These are phyloP conservation scores for Lipomyces chichibuensis DNA, from an alignment of 805 yeast species.

Conservation along the genomic window DNA sequence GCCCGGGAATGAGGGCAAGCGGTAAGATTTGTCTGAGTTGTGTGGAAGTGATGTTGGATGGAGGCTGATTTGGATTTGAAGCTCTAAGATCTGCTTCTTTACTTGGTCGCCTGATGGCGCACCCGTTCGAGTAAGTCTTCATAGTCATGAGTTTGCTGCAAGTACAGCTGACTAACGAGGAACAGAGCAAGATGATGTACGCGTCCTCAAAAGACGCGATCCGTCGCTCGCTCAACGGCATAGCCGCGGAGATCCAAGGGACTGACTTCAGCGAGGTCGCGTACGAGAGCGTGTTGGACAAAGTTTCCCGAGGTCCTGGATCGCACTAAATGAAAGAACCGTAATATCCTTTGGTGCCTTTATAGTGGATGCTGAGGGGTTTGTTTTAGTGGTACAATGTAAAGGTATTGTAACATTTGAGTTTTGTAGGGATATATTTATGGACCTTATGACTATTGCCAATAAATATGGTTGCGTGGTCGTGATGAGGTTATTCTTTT, in stretches of 20 bases:
- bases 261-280: slow-evolving; percentile 97
- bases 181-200: slow-evolving; percentile 84
- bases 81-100: slow-evolving; percentile 67
- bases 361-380: neutral
- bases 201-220: slow-evolving; percentile 98
- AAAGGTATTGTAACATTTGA: neutral
- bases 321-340: neutral
- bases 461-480: neutral
- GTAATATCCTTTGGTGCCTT: neutral
- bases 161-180: neutral
- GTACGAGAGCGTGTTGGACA: slow-evolving; percentile 88
- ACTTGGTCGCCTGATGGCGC: slow-evolving; percentile 99
- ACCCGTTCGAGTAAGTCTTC: slow-evolving; percentile 60
- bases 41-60: neutral
- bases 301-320: slow-evolving; percentile 71
- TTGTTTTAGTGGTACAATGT: neutral
- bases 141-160: neutral
- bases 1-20: slow-evolving; percentile 89
- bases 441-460: neutral
- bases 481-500: neutral
- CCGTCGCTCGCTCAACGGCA: slow-evolving; percentile 96
- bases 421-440: neutral
- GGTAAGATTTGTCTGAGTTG: slow-evolving; percentile 59
- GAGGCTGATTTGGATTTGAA: slow-evolving; percentile 12
- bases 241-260: slow-evolving; percentile 93